Base-by-base conservation (phyloP, 192 early-diverging fungal species). In the Backusella sp. region DNA sequence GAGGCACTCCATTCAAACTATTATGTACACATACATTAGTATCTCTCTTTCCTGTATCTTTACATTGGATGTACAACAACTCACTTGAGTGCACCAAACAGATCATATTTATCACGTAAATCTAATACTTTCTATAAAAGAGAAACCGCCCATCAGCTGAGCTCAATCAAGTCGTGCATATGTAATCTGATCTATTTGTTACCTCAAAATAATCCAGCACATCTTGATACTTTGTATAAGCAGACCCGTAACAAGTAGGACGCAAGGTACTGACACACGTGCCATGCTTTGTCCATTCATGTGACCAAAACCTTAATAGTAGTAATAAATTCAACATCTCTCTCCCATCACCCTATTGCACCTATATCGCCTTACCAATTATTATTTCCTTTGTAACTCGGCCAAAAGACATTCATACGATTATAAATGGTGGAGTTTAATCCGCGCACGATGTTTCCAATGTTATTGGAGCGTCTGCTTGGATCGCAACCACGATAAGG, bases 361-460 rank as follows among this genome's bases (percentile, higher is more conserved):
- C 42, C 7, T 6, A 49, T 49, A 6, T n/a, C 46, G 17, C 19
- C 17, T 26, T 77, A 81, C 80, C 80, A 81, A 83, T 94, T 89
- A 83, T 94, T 90, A 83, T 91, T 87, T 34, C 90, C 91, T 72
- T 90, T 91, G 77, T 90, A 91, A 4, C 89, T 91, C 34, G 82
- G 80, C 82, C 82, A 86, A 37, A 78, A 84, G 0, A 62, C 80
- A n/a, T 53, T 73, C 80, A 84, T 79, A 17, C 70, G 46, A 41
- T 70, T 30, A 73, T 79, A 81, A 14, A 87, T 30, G 12, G 62
- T 67, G 30, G 80, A 67, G 37, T 77, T 72, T 68, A 36, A 67
- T 30, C 46, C 36, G 11, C 79, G 75, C 19, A 92, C 76, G 44
- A 90, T 88, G 23, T 72, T 80, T 12, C 78, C 83, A 56, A 93